Base-by-base conservation (phyloP, 2,329 filamentous ascomycete genomes). In the Colletotrichum zoysiae region DNA sequence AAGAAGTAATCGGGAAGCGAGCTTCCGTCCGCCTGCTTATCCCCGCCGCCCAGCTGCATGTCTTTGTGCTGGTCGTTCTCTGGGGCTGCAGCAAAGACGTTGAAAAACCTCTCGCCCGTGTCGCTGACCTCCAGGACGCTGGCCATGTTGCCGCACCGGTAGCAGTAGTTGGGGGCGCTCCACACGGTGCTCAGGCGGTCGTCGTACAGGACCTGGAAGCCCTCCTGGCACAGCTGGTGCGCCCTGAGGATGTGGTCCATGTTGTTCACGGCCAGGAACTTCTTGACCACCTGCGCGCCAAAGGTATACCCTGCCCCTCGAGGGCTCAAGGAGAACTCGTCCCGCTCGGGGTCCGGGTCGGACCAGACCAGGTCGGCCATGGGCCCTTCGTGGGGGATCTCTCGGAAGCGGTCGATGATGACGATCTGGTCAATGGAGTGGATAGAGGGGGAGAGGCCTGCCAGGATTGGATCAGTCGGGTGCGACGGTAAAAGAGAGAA, bases 331-430 rank as follows among this genome's bases (percentile, higher is more conserved):
- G 93, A 97, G 83, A 99, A 99, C 81, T 99, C 96, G 82, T 99
- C 96, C 69, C 95, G 90, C 77, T 99, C 96, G n/a, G 94, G 92
- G 80, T 99, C 96, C 0, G 96, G 96, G 80, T 99, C 96, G 26
- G 95, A 97, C 96, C 96, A 99, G 42, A 99, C 96, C 6, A 99
- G 86, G 81, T 99, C 96, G n/a, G 96, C 96, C 96, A 99, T 99
- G 44, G 96, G 96, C 0, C 96, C 96, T 83, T 99, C 96, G 83
- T 99, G 96, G 6, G 96, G 96, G 72, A 99, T 99, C 81, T 99
- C 96, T 76, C 96, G 92, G 86, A 98, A 99, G 57, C 96, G 94
- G 84, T 99, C 96, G 80, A 99, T 98, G 81, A 99, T 97, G 83
- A 99, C 98, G 84, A 99, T 98, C 84, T 99, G 96, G 81, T 99